These are phyloP conservation scores for Rugosomyces carneus DNA, from an alignment of 1,284 basidiomycete species.

Conservation along the genomic window DNA sequence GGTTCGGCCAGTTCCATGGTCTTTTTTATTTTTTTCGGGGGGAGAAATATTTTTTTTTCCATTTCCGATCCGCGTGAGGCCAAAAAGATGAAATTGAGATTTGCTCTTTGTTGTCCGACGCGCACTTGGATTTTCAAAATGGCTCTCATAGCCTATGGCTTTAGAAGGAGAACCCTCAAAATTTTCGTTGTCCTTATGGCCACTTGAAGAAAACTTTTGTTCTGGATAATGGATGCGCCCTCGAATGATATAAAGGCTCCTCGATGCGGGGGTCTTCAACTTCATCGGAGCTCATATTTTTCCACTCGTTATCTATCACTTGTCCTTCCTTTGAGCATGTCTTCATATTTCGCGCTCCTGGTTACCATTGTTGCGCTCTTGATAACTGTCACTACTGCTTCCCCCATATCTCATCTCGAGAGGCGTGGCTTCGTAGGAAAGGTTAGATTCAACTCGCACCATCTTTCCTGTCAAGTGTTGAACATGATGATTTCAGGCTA, in stretches of 20 bases:
- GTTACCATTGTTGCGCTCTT: conserved; percentile 7
- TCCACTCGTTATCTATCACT: conserved; percentile 1
- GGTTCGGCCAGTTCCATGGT: conserved; percentile 14
- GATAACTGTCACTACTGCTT: conserved; percentile 6
- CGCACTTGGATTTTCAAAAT: not conserved
- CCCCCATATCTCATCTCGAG: conserved; percentile 5
- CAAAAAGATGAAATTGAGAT: not conserved
- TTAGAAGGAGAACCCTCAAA: not conserved
- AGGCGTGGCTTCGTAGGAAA: conserved; percentile 12
- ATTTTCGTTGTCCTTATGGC: not conserved
- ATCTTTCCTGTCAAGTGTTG: not conserved
- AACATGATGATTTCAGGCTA: conserved; percentile 25
- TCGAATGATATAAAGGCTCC: conserved; percentile 1
- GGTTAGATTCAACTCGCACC: conserved; percentile 3
- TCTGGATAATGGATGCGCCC: conserved; percentile 1
- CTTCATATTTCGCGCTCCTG: conserved; percentile 12
- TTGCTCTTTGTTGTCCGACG: not conserved
- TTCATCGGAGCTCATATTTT: conserved; percentile 3
- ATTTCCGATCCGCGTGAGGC: not conserved
- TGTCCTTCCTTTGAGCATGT: conserved; percentile 9
- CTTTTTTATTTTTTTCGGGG: not conserved
- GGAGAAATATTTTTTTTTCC: not conserved
- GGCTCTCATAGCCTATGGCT: not conserved
- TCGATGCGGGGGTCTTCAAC: not conserved
- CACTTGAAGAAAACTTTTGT: not conserved